phyloP scores from a whole-genome alignment of 129 eudicot genomes.

The Flaveria ramosissima region DNA sequence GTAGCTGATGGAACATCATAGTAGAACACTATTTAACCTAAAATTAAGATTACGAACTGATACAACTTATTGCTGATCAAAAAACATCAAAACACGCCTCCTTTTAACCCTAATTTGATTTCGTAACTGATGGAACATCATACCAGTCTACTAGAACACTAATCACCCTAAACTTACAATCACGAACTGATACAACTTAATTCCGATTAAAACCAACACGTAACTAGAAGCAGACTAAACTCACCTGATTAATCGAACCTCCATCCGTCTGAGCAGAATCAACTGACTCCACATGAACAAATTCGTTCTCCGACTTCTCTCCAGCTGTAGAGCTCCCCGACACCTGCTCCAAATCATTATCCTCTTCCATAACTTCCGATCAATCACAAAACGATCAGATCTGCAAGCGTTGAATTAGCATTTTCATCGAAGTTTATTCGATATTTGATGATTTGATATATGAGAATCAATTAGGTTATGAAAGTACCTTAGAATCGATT shows the following conservation, averaged over 20 bases:
- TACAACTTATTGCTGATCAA: too few relatives aligned
- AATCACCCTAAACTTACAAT: not conserved
- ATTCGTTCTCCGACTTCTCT: conserved; percentile 26
- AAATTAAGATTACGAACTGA: too few relatives aligned
- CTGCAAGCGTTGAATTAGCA: conserved; percentile 33
- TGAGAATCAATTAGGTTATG: conserved; percentile 8
- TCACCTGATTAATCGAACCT: conserved; percentile 47
- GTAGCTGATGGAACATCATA: too few relatives aligned
- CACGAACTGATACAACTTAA: not conserved
- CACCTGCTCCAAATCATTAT: conserved; percentile 42
- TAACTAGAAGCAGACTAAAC: not conserved
- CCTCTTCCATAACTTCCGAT: conserved; percentile 53
- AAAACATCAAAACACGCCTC: too few relatives aligned
- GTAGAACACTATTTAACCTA: too few relatives aligned
- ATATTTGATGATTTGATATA: too few relatives aligned
- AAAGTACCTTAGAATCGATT: conserved; percentile 28
- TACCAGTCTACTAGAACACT: too few relatives aligned
- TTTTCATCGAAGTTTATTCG: not conserved
- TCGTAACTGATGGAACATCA: too few relatives aligned
- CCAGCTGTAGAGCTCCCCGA: conserved; percentile 42
- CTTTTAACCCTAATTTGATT: too few relatives aligned
- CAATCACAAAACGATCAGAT: conserved; percentile 43
- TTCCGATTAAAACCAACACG: not conserved
- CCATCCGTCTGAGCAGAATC: conserved; percentile 40
- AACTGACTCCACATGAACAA: conserved; percentile 37